These are phyloP conservation scores for Rhamnella rubrinervis DNA, from an alignment of 331 rosid genomes.

Conservation along the genomic window DNA sequence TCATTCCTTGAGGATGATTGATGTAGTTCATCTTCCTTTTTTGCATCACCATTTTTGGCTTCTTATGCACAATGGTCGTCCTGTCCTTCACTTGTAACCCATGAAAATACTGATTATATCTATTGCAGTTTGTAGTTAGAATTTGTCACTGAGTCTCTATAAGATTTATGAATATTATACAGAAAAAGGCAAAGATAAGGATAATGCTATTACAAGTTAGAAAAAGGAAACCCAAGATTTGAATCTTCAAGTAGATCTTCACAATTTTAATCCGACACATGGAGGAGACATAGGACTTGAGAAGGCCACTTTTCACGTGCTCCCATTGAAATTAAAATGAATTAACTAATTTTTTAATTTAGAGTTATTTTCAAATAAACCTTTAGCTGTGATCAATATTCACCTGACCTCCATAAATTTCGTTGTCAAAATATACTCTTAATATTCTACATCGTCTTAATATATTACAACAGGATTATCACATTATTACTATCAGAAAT, in stretches of 20 bases:
- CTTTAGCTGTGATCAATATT: too few species aligned
- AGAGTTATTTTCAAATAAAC: too few species aligned
- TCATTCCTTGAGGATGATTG: constrained; percentile 2
- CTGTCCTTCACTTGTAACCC: constrained; percentile 19
- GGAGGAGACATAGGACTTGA: constrained; percentile 1
- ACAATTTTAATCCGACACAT: background rate
- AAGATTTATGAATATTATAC: background rate
- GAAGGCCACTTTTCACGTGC: background rate
- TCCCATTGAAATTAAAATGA: too few species aligned
- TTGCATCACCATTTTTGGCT: constrained; percentile 42
- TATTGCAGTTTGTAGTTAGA: background rate
- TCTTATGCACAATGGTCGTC: constrained; percentile 5
- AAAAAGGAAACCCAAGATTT: constrained; percentile 19
- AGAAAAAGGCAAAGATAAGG: constrained; percentile 29
- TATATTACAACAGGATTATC: too few species aligned
- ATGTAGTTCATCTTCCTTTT: constrained; percentile 22
- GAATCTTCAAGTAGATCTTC: constrained; percentile 19
- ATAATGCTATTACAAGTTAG: constrained; percentile 35
- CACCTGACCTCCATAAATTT: too few species aligned
- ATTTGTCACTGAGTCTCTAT: constrained; percentile 22
- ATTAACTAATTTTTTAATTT: too few species aligned
- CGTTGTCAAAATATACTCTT: too few species aligned
- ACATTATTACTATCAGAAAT: too few species aligned
- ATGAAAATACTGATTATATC: background rate
- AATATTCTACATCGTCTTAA: too few species aligned